Conservation (phyloP, 129 eudicot species). For the Deinandra increscens region DNA sequence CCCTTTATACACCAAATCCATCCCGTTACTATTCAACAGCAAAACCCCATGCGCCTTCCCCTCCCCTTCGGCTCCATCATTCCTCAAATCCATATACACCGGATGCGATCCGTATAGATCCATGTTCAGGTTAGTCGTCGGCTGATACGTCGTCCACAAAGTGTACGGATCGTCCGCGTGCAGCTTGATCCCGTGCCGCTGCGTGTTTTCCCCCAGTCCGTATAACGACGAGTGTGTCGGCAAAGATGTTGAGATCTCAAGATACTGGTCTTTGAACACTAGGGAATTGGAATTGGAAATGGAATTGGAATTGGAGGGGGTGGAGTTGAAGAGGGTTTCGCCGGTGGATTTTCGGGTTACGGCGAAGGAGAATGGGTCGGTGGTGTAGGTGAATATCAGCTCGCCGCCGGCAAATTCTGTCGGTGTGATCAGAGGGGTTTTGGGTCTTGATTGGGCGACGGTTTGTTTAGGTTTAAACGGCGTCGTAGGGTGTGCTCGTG, state of each 20-base stretch:
- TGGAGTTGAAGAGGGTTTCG: constrained; percentile 68
- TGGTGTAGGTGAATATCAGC: constrained; percentile 55
- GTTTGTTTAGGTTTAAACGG: constrained; percentile 43
- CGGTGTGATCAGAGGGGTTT: constrained; percentile 27
- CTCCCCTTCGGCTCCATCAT: constrained; percentile 54
- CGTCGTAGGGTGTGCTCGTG: constrained; percentile 64
- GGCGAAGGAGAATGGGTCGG: constrained; percentile 79
- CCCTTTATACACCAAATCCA: constrained; percentile 88
- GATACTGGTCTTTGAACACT: constrained; percentile 88
- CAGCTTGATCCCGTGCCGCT: constrained; percentile 83
- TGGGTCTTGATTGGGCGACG: no score
- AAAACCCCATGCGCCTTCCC: constrained; percentile 72
- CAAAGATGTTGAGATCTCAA: constrained; percentile 74
- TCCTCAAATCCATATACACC: constrained; percentile 94
- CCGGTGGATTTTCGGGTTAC: constrained; percentile 74
- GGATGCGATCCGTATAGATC: constrained; percentile 97
- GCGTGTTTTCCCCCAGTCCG: constrained; percentile 93
- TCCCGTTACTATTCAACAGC: constrained; percentile 87
- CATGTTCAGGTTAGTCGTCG: constrained; percentile 76
- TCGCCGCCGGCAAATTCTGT: constrained; percentile 47
- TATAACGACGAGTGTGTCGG: constrained; percentile 77
- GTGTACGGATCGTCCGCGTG: constrained; percentile 92
- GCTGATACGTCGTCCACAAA: constrained; percentile 67
- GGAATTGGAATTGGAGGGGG: constrained; percentile 57
- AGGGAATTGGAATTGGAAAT: constrained; percentile 41